Conservation (phyloP, 768 basidiomycete species). For the Psilocybe cubensis region DNA sequence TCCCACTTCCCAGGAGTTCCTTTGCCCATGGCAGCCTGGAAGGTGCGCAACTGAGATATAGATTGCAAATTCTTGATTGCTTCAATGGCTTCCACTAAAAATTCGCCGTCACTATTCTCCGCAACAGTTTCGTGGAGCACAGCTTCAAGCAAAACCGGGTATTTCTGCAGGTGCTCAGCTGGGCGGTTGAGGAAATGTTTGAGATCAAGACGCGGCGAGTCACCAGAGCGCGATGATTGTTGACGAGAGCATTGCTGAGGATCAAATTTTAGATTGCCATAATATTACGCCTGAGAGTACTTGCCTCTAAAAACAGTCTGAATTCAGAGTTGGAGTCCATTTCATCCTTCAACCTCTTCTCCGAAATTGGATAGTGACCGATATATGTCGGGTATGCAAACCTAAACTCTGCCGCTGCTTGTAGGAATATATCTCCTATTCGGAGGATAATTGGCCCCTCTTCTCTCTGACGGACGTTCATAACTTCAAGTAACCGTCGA, state of each 20-base stretch:
- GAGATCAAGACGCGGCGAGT: conserved; percentile 56
- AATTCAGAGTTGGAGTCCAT: conserved; percentile 81
- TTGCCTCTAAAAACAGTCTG: conserved; percentile 83
- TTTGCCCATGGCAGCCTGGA: conserved; percentile 88
- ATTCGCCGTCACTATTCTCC: conserved; percentile 84
- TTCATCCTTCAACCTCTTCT: conserved; percentile 88
- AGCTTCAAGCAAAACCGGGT: conserved; percentile 84
- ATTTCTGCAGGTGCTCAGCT: conserved; percentile 81
- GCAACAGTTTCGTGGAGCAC: conserved; percentile 81
- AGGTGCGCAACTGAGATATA: conserved; percentile 83
- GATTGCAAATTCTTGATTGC: conserved; percentile 84
- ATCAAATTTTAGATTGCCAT: neutral
- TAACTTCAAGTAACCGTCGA: conserved; percentile 78
- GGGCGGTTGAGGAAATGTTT: conserved; percentile 82
- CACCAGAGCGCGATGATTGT: conserved; percentile 40
- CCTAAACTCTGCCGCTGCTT: conserved; percentile 86
- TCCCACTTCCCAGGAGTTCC: conserved; percentile 83
- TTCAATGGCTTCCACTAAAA: conserved; percentile 79
- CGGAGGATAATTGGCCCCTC: conserved; percentile 80
- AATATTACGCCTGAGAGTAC: conserved; percentile 14
- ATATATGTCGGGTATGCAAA: conserved; percentile 86
- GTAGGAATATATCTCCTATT: conserved; percentile 89
- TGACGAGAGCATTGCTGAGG: conserved; percentile 47
- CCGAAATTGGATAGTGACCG: conserved; percentile 83
- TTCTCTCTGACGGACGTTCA: conserved; percentile 87